Evolutionary conservation across 495 filamentous ascomycete species (phyloP).

Genomic region (Penicillium robsamsonii): DNA sequence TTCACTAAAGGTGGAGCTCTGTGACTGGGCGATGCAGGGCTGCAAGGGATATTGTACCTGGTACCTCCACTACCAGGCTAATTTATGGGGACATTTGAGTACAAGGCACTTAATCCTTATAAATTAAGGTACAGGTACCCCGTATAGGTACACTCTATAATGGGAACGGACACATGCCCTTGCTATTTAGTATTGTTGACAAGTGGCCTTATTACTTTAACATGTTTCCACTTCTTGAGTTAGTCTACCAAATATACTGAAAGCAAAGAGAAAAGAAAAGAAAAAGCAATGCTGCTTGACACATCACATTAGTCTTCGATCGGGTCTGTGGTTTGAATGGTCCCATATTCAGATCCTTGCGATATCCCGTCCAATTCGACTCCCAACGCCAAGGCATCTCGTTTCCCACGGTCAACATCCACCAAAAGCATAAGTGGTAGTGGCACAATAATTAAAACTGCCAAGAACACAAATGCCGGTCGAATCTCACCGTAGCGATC

Average conservation of each 20-base stretch:
- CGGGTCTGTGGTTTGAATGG: conserved; percentile 13
- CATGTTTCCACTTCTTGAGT: too few relatives aligned
- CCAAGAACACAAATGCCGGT: conserved; percentile 91
- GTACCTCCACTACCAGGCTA: conserved; percentile 1
- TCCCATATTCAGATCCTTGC: conserved; percentile 25
- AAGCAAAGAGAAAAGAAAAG: too few relatives aligned
- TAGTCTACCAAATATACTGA: too few relatives aligned
- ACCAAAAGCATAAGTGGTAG: conserved; percentile 81
- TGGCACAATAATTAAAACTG: conserved; percentile 75
- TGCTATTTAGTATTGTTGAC: not conserved
- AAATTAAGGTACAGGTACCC: not conserved
- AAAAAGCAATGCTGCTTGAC: not conserved
- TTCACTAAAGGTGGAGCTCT: conserved; percentile 40
- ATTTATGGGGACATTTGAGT: not conserved
- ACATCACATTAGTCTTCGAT: not conserved
- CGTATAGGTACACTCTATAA: not conserved
- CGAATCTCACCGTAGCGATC: conserved; percentile 87
- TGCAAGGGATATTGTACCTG: conserved; percentile 9
- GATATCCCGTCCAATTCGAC: conserved; percentile 55
- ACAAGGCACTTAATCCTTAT: not conserved
- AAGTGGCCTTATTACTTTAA: conserved; percentile 6
- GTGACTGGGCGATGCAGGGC: conserved; percentile 29
- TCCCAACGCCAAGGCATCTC: conserved; percentile 70
- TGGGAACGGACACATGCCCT: not conserved
- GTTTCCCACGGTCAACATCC: conserved; percentile 83